Evolutionary conservation across 108 stramenopile genomes (phyloP).

Genomic region (Cylindrotheca fusiformis): DNA sequence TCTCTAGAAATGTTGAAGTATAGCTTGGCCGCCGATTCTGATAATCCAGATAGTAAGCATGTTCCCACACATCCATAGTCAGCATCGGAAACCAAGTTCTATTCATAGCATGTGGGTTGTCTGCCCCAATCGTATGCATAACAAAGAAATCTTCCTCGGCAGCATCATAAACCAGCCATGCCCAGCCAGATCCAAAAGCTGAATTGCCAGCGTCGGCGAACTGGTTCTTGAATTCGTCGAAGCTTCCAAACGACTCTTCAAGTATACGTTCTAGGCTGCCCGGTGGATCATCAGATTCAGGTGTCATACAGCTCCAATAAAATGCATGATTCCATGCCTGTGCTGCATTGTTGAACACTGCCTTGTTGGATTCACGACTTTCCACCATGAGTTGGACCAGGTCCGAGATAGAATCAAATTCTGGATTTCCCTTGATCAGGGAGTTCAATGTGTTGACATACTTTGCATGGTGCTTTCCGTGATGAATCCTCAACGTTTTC

Average conservation of each 20-base stretch:
- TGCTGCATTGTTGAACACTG: constrained; percentile 66
- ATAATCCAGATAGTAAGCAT: constrained; percentile 93
- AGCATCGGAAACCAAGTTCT: constrained; percentile 85
- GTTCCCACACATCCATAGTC: constrained; percentile 93
- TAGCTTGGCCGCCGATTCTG: constrained; percentile 83
- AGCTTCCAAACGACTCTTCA: constrained; percentile 59
- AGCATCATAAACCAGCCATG: constrained; percentile 78
- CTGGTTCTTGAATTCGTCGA: constrained; percentile 62
- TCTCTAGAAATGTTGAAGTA: constrained; percentile 61
- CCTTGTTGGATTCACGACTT: constrained; percentile 12
- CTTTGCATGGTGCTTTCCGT: constrained; percentile 70
- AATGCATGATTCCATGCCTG: constrained; percentile 73
- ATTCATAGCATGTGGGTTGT: constrained; percentile 79
- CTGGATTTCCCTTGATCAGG: constrained; percentile 2
- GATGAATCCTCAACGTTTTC: constrained; percentile 77
- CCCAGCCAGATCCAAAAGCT: constrained; percentile 83
- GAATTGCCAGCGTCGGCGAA: constrained; percentile 69
- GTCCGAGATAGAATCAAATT: constrained; percentile 22
- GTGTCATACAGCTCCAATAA: constrained; percentile 78
- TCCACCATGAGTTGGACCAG: constrained; percentile 51
- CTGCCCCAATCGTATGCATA: constrained; percentile 46
- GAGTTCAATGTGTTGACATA: constrained; percentile 57
- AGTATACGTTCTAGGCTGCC: constrained; percentile 54
- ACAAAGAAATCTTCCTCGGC: constrained; percentile 36
- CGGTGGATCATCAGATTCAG: constrained; percentile 81